Evolutionary conservation across 2,329 filamentous ascomycete genomes (phyloP).

Genomic region (Amesomyces nigricolor): DNA sequence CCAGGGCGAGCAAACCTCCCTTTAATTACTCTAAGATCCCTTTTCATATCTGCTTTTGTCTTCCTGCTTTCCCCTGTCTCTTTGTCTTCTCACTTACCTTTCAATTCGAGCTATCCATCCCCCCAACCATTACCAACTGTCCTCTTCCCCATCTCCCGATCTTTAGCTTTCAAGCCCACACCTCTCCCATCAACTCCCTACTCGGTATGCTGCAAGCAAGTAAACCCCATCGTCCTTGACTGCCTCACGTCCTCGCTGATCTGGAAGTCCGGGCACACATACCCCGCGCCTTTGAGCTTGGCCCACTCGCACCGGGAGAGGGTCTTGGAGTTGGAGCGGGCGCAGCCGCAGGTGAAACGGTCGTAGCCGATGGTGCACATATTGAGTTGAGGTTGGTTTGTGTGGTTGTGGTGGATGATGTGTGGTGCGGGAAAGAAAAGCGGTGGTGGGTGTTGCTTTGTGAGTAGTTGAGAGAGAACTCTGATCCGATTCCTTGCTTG

Average conservation of each 20-base stretch:
- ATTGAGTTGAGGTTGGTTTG: not conserved
- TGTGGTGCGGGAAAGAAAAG: not conserved
- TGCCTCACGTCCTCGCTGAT: conserved; percentile 1
- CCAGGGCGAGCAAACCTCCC: too few relatives aligned
- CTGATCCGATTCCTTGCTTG: too few relatives aligned
- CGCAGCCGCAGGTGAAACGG: conserved; percentile 16
- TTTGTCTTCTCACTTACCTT: not conserved
- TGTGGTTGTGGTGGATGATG: too few relatives aligned
- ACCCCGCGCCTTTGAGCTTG: conserved; percentile 5
- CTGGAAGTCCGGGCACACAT: conserved; percentile 13
- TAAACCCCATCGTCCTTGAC: not conserved
- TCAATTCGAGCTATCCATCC: not conserved
- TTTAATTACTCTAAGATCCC: not conserved
- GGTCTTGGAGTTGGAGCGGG: not conserved
- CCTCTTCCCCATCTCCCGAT: not conserved
- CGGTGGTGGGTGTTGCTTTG: not conserved
- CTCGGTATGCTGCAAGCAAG: conserved; percentile 6
- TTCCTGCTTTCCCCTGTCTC: not conserved
- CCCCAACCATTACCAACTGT: too few relatives aligned
- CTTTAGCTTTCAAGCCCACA: not conserved
- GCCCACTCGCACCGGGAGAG: conserved; percentile 11
- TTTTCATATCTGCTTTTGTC: not conserved
- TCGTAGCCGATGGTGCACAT: conserved; percentile 16
- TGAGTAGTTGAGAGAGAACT: too few relatives aligned
- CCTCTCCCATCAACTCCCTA: not conserved